A percentile compares a stretch with the other conserved stretches of the same genome.
Evolutionary conservation across 2,329 filamentous ascomycete species (phyloP).

Genomic region (Colletotrichum tropicicola): DNA sequence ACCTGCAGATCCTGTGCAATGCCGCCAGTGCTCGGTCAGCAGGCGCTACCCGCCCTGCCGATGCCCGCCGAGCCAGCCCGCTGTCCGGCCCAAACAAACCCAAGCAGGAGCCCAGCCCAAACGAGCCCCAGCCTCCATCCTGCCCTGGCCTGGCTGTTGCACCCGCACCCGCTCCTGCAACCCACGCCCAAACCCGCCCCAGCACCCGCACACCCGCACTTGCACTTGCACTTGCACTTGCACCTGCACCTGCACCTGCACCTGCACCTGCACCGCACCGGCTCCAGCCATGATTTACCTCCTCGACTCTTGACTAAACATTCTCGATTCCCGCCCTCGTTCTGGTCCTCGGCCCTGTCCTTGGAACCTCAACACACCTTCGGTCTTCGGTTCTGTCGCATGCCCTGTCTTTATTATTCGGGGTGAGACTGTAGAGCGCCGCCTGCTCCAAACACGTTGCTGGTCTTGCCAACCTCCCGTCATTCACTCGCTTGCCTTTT

Average conservation of each 20-base stretch:
- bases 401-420: slow-evolving; percentile 24
- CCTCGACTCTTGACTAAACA: neutral
- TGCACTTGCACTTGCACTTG: neutral
- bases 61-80: neutral
- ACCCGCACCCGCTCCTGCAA: neutral
- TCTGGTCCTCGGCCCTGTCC: neutral
- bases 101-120: neutral
- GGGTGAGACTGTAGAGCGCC: neutral
- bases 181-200: slow-evolving; percentile 4
- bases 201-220: slow-evolving; percentile 2
- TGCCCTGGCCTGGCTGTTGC: neutral
- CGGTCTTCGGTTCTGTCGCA: slow-evolving; percentile 16
- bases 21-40: slow-evolving; percentile 27
- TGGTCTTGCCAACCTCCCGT: neutral
- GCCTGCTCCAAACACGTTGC: neutral
- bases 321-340: slow-evolving; percentile 1
- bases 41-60: neutral
- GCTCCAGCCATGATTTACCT: slow-evolving; percentile 6
- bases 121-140: neutral
- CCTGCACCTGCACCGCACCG: neutral
- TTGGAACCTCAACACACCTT: slow-evolving; percentile 8
- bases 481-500: slow-evolving; percentile 12
- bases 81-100: neutral
- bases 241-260: neutral
- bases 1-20: slow-evolving; percentile 20